Evolutionary conservation across 805 yeast genomes (phyloP), one percentile per base, ranked within the genome.

Genomic region (Cephaloascus albidus): DNA sequence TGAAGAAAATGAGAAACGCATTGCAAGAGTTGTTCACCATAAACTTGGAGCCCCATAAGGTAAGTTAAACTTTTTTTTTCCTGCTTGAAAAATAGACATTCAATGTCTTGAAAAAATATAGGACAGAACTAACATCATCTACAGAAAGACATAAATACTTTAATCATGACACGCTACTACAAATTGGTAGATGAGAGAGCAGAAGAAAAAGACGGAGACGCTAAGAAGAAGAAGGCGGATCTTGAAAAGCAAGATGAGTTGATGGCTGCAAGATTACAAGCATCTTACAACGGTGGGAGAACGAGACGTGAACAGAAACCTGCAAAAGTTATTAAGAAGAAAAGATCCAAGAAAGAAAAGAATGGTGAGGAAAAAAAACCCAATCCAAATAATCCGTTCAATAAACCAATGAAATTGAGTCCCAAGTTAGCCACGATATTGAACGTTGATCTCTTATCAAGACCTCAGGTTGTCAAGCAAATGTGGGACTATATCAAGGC

Each of bases 401-500:
- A 70, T 35, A 62, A 65, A 31, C 74, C 72, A 16, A 53, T 68
- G 56, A 55, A 55, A 8, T 54, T 83, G 18, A 74, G 83, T 23
- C 64, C 71, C 2, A 70, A 69, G 31, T 63, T 85, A 26, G 64
- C 68, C 37, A 65, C 53, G 3, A 54, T 85, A 14, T 52, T 85
- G 6, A 68, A 66, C 0, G 43, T 37, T 2, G 53, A 53, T 2
- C 66, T 59, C 40, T 51, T 76, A 34, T 69, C 89, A 3, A 61
- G 95, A 47, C 78, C 90, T 0, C 81, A 81, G 52, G 78, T 82
- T 15, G 88, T 83, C 8, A 81, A 81, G 44, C 57, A 57, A 36
- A 54, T 84, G 4, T 85, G 94, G 94, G 71, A 65, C 12, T 76
- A 86, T 55, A 82, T 86, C 41, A 80, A 78, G 48, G 72, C 55